Evolutionary conservation across 208 protist species (phyloP).

Genomic region (Lotmaria passim): DNA sequence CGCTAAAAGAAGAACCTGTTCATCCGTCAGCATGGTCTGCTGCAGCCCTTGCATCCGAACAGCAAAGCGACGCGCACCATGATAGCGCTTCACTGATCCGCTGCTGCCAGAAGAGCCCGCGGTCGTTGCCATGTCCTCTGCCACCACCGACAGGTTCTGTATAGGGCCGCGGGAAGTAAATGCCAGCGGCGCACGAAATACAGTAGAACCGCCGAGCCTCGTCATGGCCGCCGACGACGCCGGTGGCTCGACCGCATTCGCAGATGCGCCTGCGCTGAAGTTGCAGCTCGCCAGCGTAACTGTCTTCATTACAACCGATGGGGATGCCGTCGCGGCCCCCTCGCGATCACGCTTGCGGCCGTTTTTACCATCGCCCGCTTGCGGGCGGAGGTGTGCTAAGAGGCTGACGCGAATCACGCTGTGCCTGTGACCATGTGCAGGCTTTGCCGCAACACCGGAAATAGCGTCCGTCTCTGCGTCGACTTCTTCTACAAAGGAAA

Average conservation of each 20-base stretch:
- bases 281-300: conserved; percentile 49
- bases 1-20: conserved; percentile 56
- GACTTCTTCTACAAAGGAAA: conserved; percentile 44
- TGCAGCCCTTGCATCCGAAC: conserved; percentile 61
- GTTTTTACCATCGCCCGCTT: neutral
- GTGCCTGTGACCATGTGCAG: conserved; percentile 18
- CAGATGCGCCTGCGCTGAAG: conserved; percentile 18
- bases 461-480: conserved; percentile 2
- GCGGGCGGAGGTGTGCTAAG: conserved; percentile 28
- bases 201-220: conserved; percentile 14
- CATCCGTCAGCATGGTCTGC: conserved; percentile 50
- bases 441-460: conserved; percentile 3
- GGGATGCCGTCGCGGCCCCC: conserved; percentile 2
- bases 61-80: conserved; percentile 38
- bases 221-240: conserved; percentile 1
- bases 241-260: neutral
- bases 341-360: conserved; percentile 18
- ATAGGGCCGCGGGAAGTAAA: conserved; percentile 37
- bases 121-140: conserved; percentile 34
- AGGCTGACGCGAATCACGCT: conserved; percentile 43
- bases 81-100: conserved; percentile 39
- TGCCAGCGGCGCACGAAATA: conserved; percentile 35
- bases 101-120: conserved; percentile 32
- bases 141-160: conserved; percentile 40
- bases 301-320: conserved; percentile 8